A percentile compares a stretch with the other conserved stretches of the same genome.
phyloP scores from a whole-genome alignment of 148 eudicot species.

The Cornus controversa region DNA sequence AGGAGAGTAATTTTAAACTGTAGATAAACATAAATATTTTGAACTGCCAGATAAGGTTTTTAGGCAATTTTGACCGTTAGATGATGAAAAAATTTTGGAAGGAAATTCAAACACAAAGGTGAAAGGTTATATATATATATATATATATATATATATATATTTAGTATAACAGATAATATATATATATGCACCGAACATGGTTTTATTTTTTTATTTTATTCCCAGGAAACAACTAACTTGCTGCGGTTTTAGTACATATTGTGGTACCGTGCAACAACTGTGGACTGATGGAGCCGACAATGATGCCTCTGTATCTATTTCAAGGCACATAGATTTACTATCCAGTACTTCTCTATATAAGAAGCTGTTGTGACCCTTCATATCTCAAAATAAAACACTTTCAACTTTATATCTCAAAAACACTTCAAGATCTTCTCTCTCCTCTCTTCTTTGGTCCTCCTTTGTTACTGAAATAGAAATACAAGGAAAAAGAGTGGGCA shows the following conservation, averaged over 20 bases:
- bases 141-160: too few relatives aligned
- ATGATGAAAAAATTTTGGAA: too few relatives aligned
- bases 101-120: too few relatives aligned
- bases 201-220: too few relatives aligned
- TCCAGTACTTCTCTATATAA: too few relatives aligned
- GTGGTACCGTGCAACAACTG: neutral
- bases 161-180: too few relatives aligned
- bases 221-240: neutral
- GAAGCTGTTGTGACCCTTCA: neutral
- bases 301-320: neutral
- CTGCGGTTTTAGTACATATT: neutral
- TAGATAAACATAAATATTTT: too few relatives aligned
- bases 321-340: conserved; percentile 6
- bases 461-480: too few relatives aligned
- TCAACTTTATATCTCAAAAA: neutral
- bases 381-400: neutral
- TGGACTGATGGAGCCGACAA: neutral
- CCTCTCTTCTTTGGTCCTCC: neutral
- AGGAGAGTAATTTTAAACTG: too few relatives aligned
- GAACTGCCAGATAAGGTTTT: too few relatives aligned
- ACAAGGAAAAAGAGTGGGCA: neutral
- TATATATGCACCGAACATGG: neutral
- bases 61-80: too few relatives aligned
- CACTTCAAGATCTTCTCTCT: neutral
- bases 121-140: too few relatives aligned